Base-by-base conservation (phyloP, 1,284 basidiomycete species). In the Amylostereum chailletii region DNA sequence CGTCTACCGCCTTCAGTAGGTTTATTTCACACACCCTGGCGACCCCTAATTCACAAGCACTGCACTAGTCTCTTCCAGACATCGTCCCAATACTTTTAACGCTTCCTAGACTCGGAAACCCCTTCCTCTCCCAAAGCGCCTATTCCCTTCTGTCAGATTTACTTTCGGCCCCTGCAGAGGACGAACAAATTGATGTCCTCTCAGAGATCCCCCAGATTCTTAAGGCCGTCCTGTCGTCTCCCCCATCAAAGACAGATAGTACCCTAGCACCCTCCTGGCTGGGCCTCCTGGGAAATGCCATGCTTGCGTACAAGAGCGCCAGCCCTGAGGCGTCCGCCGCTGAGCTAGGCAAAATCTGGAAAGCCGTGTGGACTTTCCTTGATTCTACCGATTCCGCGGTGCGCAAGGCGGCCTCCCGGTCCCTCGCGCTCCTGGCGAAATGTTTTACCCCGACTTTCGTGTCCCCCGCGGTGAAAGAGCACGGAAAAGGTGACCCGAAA, bases 101-200 rank as follows among this genome's bases (percentile, higher is more conserved):
- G 8, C 77, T 94, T 34, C 90, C 92, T 34, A 83, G 86, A 46
- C 71, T 91, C n/a, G 86, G 84, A 38, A 88, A 88, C 59, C 77
- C 86, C 26, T 94, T 90, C 64, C 76, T 96, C 45, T 86, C 92
- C 1, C 83, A 90, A 63, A 82, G 87, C 36, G 74, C 86, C 19
- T 95, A 92, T 63, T 81, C 83, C 32, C 76, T 90, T 45, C 75
- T 96, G 51, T 79, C 90, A 32, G 82, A 85, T 53, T 73, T 94
- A 3, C 82, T 92, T 52, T 69, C 79, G 4, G 63, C 74, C 34
- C 75, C 77, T 1, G 63, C 73, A 9, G 63, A 69, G 42, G 76
- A 77, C 47, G 72, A 75, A 49, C 69, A 69, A 3, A 68, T 64
- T 45, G 68, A 68, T 52, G 70, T 74, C 11, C 76, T 30, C 30